Base-by-base conservation (phyloP, 192 early-diverging fungal species). In the Entomortierella parvispora region DNA sequence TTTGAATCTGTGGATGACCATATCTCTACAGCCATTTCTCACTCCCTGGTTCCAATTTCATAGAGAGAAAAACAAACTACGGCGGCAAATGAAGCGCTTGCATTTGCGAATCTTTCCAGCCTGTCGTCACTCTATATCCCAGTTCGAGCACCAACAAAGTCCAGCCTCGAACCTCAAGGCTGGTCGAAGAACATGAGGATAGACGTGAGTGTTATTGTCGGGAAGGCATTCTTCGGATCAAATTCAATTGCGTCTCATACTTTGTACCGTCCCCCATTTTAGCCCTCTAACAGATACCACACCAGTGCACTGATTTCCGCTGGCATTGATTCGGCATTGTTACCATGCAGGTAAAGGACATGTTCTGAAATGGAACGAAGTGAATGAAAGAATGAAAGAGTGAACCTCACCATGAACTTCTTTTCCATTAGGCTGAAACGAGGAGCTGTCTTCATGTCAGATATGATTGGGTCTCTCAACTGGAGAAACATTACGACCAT, bases 71-170 rank as follows among this genome's bases (percentile, higher is more conserved):
- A 49, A 60, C 49, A 87, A 68, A 68, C 45, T 63, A 46, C 55
- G 4, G 44, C 58, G 18, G 62, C 85, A 22, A 89, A 87, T 50
- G 60, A 68, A 9, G 61, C 78, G 0, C 46, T 89, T 23, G 50
- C 79, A 29, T 71, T 70, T 11, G 58, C 79, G 18, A 69, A 71
- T 6, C 59, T 89, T 10, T 68, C 80, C 20, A 62, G 77, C 23
- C 34, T 83, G 18, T 86, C 87, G 7, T 85, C 87, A 0, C 40
- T 86, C 3, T 87, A 84, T 59, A 68, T 87, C n/a, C 85, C 85
- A 25, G 44, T 89, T 17, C 68, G 79, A 14, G 70, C 81, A 20
- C 84, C 84, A 3, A 63, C 74, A 12, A 22, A 22, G 10, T 15
- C 44, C 26, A 62, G 43, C 20, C 47, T 74, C 9, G 34, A 42